Evolutionary conservation across 2,329 filamentous ascomycete species (phyloP).

Genomic region (Helotiales sp.): DNA sequence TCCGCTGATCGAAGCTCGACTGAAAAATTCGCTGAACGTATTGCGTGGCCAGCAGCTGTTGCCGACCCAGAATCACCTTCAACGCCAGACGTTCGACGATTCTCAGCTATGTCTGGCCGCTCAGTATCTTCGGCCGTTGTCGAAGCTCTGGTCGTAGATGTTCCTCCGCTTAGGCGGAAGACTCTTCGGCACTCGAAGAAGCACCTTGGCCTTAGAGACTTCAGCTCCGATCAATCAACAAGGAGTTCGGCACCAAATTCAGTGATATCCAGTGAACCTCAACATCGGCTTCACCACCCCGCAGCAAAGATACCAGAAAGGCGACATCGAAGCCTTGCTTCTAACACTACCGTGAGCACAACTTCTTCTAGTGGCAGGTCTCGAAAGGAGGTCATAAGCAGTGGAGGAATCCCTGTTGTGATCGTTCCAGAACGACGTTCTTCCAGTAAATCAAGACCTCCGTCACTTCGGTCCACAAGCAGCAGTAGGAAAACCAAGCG

Average conservation of each 20-base stretch:
- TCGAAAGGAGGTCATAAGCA: conserved; percentile 63
- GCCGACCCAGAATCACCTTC: conserved; percentile 35
- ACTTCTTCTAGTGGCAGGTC: conserved; percentile 57
- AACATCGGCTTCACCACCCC: conserved; percentile 37
- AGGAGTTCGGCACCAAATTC: conserved; percentile 51
- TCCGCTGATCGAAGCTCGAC: conserved; percentile 27
- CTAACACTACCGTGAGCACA: conserved; percentile 55
- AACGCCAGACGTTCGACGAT: conserved; percentile 50
- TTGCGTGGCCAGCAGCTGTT: conserved; percentile 26
- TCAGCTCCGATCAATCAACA: conserved; percentile 42
- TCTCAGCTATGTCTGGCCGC: conserved; percentile 59
- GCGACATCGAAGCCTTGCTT: conserved; percentile 50
- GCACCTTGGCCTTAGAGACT: conserved; percentile 55
- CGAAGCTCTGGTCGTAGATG: conserved; percentile 62
- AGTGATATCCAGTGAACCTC: conserved; percentile 38
- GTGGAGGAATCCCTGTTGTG: conserved; percentile 65
- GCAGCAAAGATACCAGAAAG: conserved; percentile 33
- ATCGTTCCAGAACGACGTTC: conserved; percentile 64
- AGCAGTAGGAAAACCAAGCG: conserved; percentile 61
- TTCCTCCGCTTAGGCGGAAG: conserved; percentile 52
- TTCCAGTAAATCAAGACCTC: conserved; percentile 53
- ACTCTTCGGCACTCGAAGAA: conserved; percentile 68
- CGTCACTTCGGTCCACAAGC: conserved; percentile 65
- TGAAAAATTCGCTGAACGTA: conserved; percentile 29
- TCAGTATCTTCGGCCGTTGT: conserved; percentile 63